Percentiles rank a stretch among this genome's conserved stretches.
phyloP scores from a whole-genome alignment of 192 early-diverging fungal genomes.

The Allomyces arbusculus region DNA sequence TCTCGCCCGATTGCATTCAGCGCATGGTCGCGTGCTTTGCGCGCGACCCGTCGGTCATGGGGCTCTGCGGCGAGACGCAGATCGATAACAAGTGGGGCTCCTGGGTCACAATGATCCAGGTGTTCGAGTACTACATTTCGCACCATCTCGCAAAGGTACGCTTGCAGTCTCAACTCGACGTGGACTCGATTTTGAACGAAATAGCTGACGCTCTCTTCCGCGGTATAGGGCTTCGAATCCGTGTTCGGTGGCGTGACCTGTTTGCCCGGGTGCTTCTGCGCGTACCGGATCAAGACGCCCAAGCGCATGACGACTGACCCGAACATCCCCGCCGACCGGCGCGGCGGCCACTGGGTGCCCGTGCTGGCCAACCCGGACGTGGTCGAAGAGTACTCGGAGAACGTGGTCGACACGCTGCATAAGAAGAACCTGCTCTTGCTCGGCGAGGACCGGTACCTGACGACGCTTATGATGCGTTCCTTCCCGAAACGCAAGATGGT shows the following conservation, averaged over 20 bases:
- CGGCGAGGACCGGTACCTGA: slow-evolving; percentile 89
- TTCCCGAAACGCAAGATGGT: slow-evolving; percentile 92
- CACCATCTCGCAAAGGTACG: slow-evolving; percentile 57
- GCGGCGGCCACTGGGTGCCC: slow-evolving; percentile 43
- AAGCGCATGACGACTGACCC: slow-evolving; percentile 50
- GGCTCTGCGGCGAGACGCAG: slow-evolving; percentile 62
- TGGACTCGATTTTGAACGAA: too few relatives aligned
- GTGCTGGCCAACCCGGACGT: slow-evolving; percentile 67
- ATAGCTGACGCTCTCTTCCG: too few relatives aligned
- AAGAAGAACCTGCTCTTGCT: slow-evolving; percentile 81
- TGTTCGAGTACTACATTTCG: slow-evolving; percentile 73
- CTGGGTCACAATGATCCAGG: slow-evolving; percentile 65
- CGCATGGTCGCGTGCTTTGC: slow-evolving; percentile 51
- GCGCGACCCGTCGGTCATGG: slow-evolving; percentile 48
- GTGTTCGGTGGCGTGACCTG: slow-evolving; percentile 72
- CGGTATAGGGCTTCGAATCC: slow-evolving; percentile 41
- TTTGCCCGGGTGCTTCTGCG: slow-evolving; percentile 67
- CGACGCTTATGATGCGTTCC: slow-evolving; percentile 79
- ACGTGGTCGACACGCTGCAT: slow-evolving; percentile 70
- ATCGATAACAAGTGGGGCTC: slow-evolving; percentile 59
- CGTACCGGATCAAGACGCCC: slow-evolving; percentile 68
- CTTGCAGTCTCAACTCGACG: too few relatives aligned
- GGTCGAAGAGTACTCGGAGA: slow-evolving; percentile 66
- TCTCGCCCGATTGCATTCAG: slow-evolving; percentile 50
- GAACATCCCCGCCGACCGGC: slow-evolving; percentile 18